Evolutionary conservation across 148 eudicot species (phyloP), one percentile per base, ranked within the genome.

Genomic region (Amaranthus palmeri): DNA sequence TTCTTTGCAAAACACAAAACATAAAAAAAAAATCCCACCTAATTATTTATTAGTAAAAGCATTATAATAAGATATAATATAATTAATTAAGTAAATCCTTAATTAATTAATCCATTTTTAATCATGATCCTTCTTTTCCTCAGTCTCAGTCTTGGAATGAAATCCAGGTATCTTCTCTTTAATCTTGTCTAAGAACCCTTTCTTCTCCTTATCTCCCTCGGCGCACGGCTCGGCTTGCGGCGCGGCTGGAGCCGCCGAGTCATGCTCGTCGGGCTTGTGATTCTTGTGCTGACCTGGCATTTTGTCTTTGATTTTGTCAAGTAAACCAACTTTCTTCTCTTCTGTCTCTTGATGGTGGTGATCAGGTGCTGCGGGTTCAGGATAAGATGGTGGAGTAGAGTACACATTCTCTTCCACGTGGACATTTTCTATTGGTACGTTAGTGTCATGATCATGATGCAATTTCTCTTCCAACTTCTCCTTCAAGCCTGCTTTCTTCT

Each of bases 101-200:
- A 49, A 48, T 56, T 68, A 14, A 47, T 13, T 12, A 67, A 6
- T 9, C 9, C 0, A 72, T 75, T 72, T 46, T 60, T 13, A 49
- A 67, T 74, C 76, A 67, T 69, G 75, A n/a, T 77, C 78, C 64
- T 82, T 72, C 52, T 74, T 77, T 61, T 83, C 76, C 55, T 77
- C 86, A 53, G 61, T 82, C 43, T 45, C 63, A 70, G 40, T 14
- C 80, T 84, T 82, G 41, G 73, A 68, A 65, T 80, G 78, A 62
- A 85, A 79, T 51, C 88, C 87, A 48, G 91, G 87, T 57, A 87
- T 77, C 86, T 87, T 87, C 44, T 85, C 88, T 76, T 87, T 87
- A 14, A 85, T 87, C 80, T 85, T 87, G 55, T 83, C 88, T 63
- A 87, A 18, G 59, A 87, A 72, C 2, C 88, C 91, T 77, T 87